Percentiles rank a stretch among this genome's conserved stretches.
phyloP scores from a whole-genome alignment of 2,329 filamentous ascomycete genomes.

The Stromatinia cepivora region DNA sequence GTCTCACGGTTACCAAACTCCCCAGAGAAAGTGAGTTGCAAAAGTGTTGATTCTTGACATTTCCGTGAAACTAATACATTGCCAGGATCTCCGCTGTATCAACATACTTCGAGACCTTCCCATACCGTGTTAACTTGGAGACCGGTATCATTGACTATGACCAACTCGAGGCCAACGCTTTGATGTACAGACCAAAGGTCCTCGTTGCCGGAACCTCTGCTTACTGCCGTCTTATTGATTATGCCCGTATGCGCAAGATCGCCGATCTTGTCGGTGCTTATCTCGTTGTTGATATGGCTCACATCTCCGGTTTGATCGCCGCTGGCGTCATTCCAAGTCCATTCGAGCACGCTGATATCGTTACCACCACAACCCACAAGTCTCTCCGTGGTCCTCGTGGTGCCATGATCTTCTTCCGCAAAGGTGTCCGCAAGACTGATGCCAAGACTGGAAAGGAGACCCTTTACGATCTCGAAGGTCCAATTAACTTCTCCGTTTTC shows the following conservation, averaged over 20 bases:
- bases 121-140: slow-evolving; percentile 84
- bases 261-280: slow-evolving; percentile 92
- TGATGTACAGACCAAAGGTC: slow-evolving; percentile 92
- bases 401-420: slow-evolving; percentile 99
- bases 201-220: slow-evolving; percentile 95
- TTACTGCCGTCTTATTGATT: slow-evolving; percentile 98
- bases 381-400: slow-evolving; percentile 95
- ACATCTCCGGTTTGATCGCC: slow-evolving; percentile 95
- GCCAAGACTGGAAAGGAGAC: slow-evolving; percentile 88
- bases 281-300: slow-evolving; percentile 95
- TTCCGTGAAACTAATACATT: slow-evolving; percentile 26
- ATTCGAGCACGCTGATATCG: slow-evolving; percentile 89
- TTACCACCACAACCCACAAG: slow-evolving; percentile 99
- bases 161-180: slow-evolving; percentile 82
- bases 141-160: slow-evolving; percentile 99
- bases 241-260: slow-evolving; percentile 92
- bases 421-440: slow-evolving; percentile 87
- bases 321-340: slow-evolving; percentile 91
- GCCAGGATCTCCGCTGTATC: slow-evolving; percentile 87
- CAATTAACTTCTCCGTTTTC: slow-evolving; percentile 99
- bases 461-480: slow-evolving; percentile 88
- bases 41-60: not conserved
- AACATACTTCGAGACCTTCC: slow-evolving; percentile 98
- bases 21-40: slow-evolving; percentile 74
- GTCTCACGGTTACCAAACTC: slow-evolving; percentile 96